Base-by-base conservation (phyloP, 2,329 filamentous ascomycete species). In the Drechslerella dactyloides region DNA sequence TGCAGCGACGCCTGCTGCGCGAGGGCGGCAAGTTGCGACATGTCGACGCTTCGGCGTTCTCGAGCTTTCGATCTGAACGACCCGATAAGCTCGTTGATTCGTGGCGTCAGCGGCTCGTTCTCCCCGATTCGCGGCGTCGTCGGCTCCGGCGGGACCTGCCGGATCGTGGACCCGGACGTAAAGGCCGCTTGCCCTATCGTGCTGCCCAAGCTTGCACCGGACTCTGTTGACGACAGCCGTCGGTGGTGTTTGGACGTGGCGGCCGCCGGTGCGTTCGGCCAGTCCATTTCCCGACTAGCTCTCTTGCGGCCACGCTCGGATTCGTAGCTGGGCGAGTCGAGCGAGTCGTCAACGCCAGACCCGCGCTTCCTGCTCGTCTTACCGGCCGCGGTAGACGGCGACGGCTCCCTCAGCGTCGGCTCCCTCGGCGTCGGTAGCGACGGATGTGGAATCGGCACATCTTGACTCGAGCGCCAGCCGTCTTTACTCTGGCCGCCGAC, bases 301-400 rank as follows among this genome's bases (percentile, higher is more conserved):
- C 69, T 54, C 58, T 73, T 73, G 24, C 69, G 55, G 21, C 69
- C 69, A 53, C 69, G 69, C 21, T 73, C 69, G 3, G 61, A 61
- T 13, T 73, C 69, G 7, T 37, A 56, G 2, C 19, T 30, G 5
- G 57, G 33, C 46, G 69, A 51, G 48, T 66, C 61, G 2, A 57
- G 55, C 7, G 50, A 51, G 54, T 65, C 61, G 30, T 61, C 8
- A 17, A 66, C 30, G 44, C 62, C 69, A 23, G 62, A 73, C 53
- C 57, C 61, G 23, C 69, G 61, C 51, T 73, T 65, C 56, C 69
- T 46, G 54, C 68, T 72, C 5, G 56, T 60, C 52, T 65, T 73
- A 7, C 57, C 54, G n/a, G 59, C 48, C 6, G 68, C 46, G 30
- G 54, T 58, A 1, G 59, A 53, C 5, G 68, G 44, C 15, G 59